A percentile compares a stretch with the other conserved stretches of the same genome.
These are phyloP conservation scores for Mercurialis annua DNA, from an alignment of 345 rosid species.

Conservation along the genomic window DNA sequence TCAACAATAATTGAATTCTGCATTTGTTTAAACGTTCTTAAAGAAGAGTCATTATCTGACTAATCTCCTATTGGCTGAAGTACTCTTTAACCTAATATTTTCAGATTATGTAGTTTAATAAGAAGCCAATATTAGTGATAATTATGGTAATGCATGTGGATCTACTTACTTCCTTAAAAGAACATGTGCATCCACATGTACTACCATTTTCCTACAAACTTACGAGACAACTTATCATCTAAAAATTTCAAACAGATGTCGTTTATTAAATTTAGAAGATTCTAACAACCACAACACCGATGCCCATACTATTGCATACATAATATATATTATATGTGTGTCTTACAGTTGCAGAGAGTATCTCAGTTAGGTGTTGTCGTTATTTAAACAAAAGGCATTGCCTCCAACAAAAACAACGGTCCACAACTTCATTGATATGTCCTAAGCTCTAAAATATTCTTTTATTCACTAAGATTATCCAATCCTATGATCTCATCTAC, in stretches of 20 bases:
- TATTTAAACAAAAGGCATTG: background rate
- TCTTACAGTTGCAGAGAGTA: slow-evolving; percentile 14
- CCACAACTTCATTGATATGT: slow-evolving; percentile 6
- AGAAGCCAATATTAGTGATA: too few species aligned
- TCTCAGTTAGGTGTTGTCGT: slow-evolving; percentile 18
- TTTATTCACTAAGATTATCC: too few species aligned
- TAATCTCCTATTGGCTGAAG: too few species aligned
- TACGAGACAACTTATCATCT: slow-evolving; percentile 4
- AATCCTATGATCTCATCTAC: too few species aligned
- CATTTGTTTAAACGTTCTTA: too few species aligned
- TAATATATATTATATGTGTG: background rate
- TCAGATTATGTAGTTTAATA: too few species aligned
- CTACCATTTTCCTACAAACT: slow-evolving; percentile 6
- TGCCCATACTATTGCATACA: slow-evolving; percentile 6
- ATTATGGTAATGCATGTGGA: background rate
- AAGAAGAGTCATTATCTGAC: too few species aligned
- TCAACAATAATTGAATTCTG: too few species aligned
- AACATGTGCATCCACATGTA: slow-evolving; percentile 26
- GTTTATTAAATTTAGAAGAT: slow-evolving; percentile 16
- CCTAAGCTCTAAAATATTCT: background rate
- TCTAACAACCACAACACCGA: slow-evolving; percentile 21
- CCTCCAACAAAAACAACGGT: background rate
- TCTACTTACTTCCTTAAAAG: background rate
- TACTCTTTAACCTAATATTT: too few species aligned
- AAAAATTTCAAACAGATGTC: background rate